phyloP scores from a whole-genome alignment of 1,139 yeast genomes.

The Lodderomyces beijingensis region DNA sequence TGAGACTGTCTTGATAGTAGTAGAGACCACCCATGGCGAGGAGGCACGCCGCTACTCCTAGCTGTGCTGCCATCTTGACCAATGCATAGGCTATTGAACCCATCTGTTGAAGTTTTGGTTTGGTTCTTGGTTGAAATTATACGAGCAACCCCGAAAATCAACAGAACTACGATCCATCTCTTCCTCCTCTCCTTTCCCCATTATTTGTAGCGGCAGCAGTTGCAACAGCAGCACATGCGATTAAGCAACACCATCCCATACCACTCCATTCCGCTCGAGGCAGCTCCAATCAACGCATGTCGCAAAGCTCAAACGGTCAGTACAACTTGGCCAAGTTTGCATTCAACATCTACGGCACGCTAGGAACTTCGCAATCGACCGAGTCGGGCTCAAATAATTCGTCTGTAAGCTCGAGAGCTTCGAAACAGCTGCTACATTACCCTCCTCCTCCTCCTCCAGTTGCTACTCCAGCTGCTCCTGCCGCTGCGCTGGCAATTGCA shows the following conservation, averaged over 20 bases:
- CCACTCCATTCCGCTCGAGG: no score
- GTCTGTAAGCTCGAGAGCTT: constrained; percentile 17
- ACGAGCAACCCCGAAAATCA: background rate
- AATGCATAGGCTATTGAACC: constrained; percentile 6
- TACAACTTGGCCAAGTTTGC: constrained; percentile 31
- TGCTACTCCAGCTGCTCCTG: no score
- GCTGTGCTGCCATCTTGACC: constrained; percentile 20
- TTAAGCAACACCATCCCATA: no score
- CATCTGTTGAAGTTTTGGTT: background rate
- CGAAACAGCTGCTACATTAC: constrained; percentile 5
- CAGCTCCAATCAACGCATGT: no score
- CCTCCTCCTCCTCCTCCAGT: no score
- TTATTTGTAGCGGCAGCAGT: no score
- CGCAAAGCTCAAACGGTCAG: constrained; percentile 9
- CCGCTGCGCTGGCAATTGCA: no score
- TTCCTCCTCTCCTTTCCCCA: no score
- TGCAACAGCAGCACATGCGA: no score
- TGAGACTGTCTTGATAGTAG: constrained; percentile 60
- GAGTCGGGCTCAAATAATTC: constrained; percentile 16
- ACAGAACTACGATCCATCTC: no score
- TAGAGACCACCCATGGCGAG: constrained; percentile 55
- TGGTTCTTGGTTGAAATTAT: background rate
- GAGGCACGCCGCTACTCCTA: constrained; percentile 34
- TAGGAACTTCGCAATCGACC: constrained; percentile 16
- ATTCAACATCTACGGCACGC: constrained; percentile 30